Evolutionary conservation across 139 green algal species (phyloP), one percentile per base, ranked within the genome.

Genomic region (Volvox africanus): DNA sequence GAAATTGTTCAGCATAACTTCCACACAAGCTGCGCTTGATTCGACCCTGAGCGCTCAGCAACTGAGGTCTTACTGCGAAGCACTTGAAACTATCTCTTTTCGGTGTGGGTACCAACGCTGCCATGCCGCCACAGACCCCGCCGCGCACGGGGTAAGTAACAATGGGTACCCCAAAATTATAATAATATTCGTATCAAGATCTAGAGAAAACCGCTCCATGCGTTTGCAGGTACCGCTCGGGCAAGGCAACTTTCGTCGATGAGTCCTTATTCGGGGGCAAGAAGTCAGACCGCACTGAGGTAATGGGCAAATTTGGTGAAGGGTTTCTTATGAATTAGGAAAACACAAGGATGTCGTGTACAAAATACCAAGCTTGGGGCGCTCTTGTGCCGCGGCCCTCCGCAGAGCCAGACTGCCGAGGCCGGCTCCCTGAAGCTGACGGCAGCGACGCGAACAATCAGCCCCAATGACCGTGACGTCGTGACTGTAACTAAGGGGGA

Each of bases 201-300:
- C 24, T 32, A 26, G 22, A 6, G 24, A 26, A 75, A 36, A n/a
- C n/a, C 26, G 71, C 32, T n/a, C 28, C 26, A 79, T 87, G 32
- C 11, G 16, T n/a, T 20, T 87, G n/a, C 77, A 87, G 87, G 81
- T 85, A 91, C 61, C 75, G 76, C 30, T 65, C 68, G 19, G 81
- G 83, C 44, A 93, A 93, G 71, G 78, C 84, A 9, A 92, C 36
- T 61, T 95, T 84, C 37, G 93, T 95, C 11, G 93, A 95, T 86
- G 93, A 95, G 73, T 85, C 61, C 22, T 55, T 95, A 30, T 95
- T 95, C 83, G 90, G 83, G 0, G 80, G 32, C 37, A 89, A n/a
- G 16, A 92, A 92, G 82, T 35, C 81, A 26, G 37, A 84, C 24
- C 78, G 78, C 24, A 35, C 78, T 32, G 36, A 84, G 78, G 78